Base-by-base conservation (phyloP, 352 stramenopile genomes). In the Phytopythium aichiense region DNA sequence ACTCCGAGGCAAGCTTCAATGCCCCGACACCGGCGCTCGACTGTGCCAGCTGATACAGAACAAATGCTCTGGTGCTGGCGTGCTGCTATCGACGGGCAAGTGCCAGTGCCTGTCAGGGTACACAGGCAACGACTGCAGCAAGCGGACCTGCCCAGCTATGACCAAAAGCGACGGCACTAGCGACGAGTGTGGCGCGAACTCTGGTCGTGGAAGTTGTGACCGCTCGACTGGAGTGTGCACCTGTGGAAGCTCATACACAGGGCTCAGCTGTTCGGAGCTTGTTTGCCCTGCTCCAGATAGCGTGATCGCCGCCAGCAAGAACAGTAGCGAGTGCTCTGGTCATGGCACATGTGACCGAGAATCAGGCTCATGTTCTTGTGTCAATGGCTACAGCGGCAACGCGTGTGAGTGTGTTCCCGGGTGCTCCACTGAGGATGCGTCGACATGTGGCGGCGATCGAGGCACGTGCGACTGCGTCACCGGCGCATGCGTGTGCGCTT, bases 351-450 rank as follows among this genome's bases (percentile, higher is more conserved):
- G 85, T 42, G 63, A 91, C 35, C 66, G 65, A 15, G 63, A 63
- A 20, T 76, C 50, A 8, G 85, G 85, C 0, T 64, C 63, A 8
- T 94, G 85, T 58, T 70, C 59, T 2, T 91, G 81, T 38, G 37
- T 45, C 1, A 66, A 76, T 35, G 83, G 83, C 5, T 91, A 87
- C 57, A 79, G 73, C 12, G 83, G 82, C 43, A 77, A 80, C 12
- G 74, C 79, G 23, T 93, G 84, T 51, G 73, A 91, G 40, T 93
- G 82, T 49, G 82, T 92, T 0, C 80, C 78, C 15, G 84, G 84
- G 5, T 93, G 82, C 46, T 77, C 79, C 2, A 49, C 28, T 13
- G 65, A 68, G 0, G 52, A 58, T 33, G 8, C 33, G 2, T 33
- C 52, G 35, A 48, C 52, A 20, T 82, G 66, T 16, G 89, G 82